Conservation (phyloP, 164 flowering plant species). For the Euptelea pleiosperma region DNA sequence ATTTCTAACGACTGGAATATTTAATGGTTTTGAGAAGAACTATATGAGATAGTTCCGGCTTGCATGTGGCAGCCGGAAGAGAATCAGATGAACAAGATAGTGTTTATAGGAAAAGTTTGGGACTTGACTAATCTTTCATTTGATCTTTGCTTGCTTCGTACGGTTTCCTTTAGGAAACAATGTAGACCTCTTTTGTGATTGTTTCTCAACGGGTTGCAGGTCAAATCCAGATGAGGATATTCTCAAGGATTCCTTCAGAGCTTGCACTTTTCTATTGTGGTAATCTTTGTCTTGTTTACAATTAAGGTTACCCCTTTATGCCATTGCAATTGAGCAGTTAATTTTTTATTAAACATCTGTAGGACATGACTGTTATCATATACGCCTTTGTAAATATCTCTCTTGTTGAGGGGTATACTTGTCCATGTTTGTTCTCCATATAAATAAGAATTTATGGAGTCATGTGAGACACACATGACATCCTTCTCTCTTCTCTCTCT, state of each 20-base stretch:
- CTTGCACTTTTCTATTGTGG: constrained; percentile 25
- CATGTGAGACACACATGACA: too few species aligned
- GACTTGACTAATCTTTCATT: not conserved
- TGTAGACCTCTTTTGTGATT: not conserved
- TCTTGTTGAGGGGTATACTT: too few species aligned
- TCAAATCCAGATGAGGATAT: constrained; percentile 48
- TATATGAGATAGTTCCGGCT: constrained; percentile 87
- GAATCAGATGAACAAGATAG: constrained; percentile 60
- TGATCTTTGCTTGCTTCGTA: not conserved
- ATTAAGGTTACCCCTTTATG: not conserved
- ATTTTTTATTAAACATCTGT: too few species aligned
- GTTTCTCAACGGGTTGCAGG: constrained; percentile 19
- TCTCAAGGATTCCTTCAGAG: constrained; percentile 45
- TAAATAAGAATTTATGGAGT: too few species aligned
- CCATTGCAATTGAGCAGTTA: not conserved
- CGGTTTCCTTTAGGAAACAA: not conserved
- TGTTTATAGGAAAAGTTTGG: constrained; percentile 64
- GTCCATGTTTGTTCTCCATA: too few species aligned
- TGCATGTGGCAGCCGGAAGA: constrained; percentile 68
- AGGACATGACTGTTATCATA: too few species aligned
- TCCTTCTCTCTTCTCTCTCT: too few species aligned
- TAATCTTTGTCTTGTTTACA: constrained; percentile 4
- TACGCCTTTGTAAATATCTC: too few species aligned
- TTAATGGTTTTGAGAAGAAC: constrained; percentile 88
- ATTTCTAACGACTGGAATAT: not conserved